Conservation (phyloP, 257 asterid genomes). For the Solanum chilense region DNA sequence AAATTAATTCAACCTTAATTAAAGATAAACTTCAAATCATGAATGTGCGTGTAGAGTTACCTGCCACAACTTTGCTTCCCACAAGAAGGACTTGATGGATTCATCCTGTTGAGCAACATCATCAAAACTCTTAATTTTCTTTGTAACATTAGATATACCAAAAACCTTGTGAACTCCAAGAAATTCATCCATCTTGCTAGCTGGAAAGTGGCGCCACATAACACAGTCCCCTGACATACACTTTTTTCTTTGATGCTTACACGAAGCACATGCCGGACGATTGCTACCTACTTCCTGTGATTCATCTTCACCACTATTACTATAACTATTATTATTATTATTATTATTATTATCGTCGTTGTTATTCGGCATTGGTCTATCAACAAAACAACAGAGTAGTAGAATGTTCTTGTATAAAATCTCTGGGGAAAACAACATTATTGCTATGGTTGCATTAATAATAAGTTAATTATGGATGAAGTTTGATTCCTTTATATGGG, state of each 20-base stretch:
- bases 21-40: neutral
- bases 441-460: neutral
- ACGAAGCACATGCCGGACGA: slow-evolving; percentile 26
- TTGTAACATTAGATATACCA: slow-evolving; percentile 8
- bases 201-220: slow-evolving; percentile 15
- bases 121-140: neutral
- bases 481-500: neutral
- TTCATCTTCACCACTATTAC: neutral
- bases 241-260: slow-evolving; percentile 27
- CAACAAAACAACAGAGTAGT: neutral
- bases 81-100: neutral
- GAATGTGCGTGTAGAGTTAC: neutral
- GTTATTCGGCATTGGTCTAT: neutral
- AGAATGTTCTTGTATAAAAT: neutral
- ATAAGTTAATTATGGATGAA: neutral
- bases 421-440: neutral
- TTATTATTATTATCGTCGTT: neutral
- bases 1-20: too few species aligned
- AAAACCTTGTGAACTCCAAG: slow-evolving; percentile 12
- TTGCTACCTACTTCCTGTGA: neutral
- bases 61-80: slow-evolving; percentile 25
- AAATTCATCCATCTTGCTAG: neutral
- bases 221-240: slow-evolving; percentile 9
- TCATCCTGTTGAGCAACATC: neutral
- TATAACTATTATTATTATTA: neutral